Evolutionary conservation across 495 filamentous ascomycete species (phyloP).

Genomic region (Pseudevernia furfuracea): DNA sequence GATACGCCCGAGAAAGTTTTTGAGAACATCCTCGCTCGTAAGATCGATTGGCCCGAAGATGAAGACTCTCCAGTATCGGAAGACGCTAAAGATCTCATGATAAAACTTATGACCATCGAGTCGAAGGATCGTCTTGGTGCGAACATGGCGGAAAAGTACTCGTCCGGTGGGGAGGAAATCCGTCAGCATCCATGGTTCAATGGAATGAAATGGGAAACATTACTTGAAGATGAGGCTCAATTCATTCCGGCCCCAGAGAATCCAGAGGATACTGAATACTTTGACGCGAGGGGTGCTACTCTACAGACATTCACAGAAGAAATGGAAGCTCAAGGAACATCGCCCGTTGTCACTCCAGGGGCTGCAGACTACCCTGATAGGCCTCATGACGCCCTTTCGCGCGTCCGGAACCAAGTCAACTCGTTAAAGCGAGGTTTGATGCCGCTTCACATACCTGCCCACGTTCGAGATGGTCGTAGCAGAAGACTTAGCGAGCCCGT

Average conservation of each 20-base stretch:
- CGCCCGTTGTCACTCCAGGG: slow-evolving; percentile 47
- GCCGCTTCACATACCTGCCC: slow-evolving; percentile 91
- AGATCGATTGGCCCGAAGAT: slow-evolving; percentile 80
- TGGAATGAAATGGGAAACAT: slow-evolving; percentile 78
- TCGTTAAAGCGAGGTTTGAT: slow-evolving; percentile 80
- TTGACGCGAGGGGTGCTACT: slow-evolving; percentile 84
- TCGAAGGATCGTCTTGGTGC: slow-evolving; percentile 73
- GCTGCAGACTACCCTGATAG: slow-evolving; percentile 68
- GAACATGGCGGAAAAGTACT: slow-evolving; percentile 70
- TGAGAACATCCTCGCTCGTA: slow-evolving; percentile 85
- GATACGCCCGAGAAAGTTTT: slow-evolving; percentile 88
- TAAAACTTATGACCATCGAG: slow-evolving; percentile 75
- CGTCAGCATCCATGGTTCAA: slow-evolving; percentile 82
- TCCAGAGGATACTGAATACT: slow-evolving; percentile 96
- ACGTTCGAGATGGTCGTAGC: slow-evolving; percentile 76
- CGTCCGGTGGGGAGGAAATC: slow-evolving; percentile 82
- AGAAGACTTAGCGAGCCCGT: slow-evolving; percentile 87
- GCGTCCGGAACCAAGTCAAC: slow-evolving; percentile 73
- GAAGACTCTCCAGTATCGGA: slow-evolving; percentile 49
- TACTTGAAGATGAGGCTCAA: slow-evolving; percentile 86
- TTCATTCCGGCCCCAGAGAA: slow-evolving; percentile 92
- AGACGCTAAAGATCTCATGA: slow-evolving; percentile 89
- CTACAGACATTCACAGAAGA: slow-evolving; percentile 86
- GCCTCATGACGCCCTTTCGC: slow-evolving; percentile 89
- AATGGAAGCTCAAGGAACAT: slow-evolving; percentile 78